Base-by-base conservation (phyloP, 192 early-diverging fungal genomes). In the Haplosporangium gracile region DNA sequence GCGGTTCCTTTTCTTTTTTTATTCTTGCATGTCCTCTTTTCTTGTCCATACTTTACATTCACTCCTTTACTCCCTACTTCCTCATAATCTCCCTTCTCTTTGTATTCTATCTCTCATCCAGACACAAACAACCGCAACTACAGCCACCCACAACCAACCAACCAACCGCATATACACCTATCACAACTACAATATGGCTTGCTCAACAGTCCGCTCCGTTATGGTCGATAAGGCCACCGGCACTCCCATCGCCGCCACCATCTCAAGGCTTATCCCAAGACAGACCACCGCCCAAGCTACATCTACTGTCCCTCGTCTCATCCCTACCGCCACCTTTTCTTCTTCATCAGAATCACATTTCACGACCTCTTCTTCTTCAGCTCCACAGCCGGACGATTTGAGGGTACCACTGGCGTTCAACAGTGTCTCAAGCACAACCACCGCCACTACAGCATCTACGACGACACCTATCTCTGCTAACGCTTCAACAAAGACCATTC, bases 131-230 rank as follows among this genome's bases (percentile, higher is more conserved):
- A 53, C 39, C 4, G 16, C 36, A 6, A 29, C 63, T 34, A 32
- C 34, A 78, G 5, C 4, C 5, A 45, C 43, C 18, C 42, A 38
- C 43, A 55, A 13, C 15, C 24, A 29, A 26, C 22, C 29, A 72
- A 15, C 70, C 22, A 43, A 55, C 2, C 36, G 43, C 42, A 26
- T 10, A 45, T 45, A 45, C 13, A 45, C 15, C 75, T 15, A 32
- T 7, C 70, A 16, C 0, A 6, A 43, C 26, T n/a, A n/a, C n/a
- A 71, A 0, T 2, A 83, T 83, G 82, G 77, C 82, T 24, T 83
- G 82, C 77, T 69, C 82, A 83, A 70, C 82, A 1, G 51, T 83
- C 72, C 82, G 82, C 36, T 65, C 82, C 5, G 72, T 53, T 38
- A 55, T 83, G 40, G 72, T 78, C 47, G 82, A 78, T 72, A 78